Evolutionary conservation across 1,284 basidiomycete species (phyloP).

Genomic region (Trichosporon asahii): DNA sequence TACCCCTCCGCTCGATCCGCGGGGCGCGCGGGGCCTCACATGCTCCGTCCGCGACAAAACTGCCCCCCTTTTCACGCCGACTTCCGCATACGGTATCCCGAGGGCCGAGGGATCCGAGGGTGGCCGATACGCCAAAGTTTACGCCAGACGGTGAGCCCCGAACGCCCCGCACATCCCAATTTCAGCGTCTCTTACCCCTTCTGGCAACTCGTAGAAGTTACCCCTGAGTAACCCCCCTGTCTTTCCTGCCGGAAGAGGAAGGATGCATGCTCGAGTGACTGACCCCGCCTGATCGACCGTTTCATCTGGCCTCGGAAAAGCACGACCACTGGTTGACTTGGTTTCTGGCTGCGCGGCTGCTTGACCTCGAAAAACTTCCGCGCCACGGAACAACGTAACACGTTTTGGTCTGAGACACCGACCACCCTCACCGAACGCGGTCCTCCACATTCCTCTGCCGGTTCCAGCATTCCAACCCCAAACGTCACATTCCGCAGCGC

Average conservation of each 20-base stretch:
- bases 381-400: background rate
- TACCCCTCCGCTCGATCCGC: no score
- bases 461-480: background rate
- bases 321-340: no score
- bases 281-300: background rate
- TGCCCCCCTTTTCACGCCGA: background rate
- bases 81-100: background rate
- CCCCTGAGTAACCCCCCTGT: background rate
- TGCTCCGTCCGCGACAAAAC: background rate
- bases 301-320: no score
- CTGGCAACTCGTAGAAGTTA: background rate
- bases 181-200: background rate
- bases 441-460: background rate
- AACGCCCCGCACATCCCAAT: background rate
- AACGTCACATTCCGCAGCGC: slow-evolving; percentile 3
- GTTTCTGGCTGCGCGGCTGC: no score
- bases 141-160: no score
- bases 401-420: background rate
- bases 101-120: no score
- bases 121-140: no score
- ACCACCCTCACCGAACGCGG: background rate
- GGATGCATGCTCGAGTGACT: background rate
- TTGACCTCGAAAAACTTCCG: background rate
- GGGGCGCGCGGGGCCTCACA: background rate
- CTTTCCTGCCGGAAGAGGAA: background rate